These are phyloP conservation scores for Eutrema yunnanense DNA, from an alignment of 345 rosid genomes.

Conservation along the genomic window DNA sequence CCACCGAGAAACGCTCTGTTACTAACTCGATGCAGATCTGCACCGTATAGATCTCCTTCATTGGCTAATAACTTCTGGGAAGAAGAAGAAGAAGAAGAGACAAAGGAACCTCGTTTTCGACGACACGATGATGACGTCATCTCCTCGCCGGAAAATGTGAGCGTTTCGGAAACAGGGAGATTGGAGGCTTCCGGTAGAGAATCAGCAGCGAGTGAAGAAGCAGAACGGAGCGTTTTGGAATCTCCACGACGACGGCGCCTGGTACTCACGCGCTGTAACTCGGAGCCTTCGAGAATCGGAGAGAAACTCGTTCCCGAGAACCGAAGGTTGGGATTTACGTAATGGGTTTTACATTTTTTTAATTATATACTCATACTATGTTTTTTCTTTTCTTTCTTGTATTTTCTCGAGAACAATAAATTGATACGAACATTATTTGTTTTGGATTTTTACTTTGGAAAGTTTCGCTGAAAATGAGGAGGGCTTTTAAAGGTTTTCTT, in stretches of 20 bases:
- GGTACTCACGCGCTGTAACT: constrained; percentile 70
- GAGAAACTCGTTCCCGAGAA: constrained; percentile 51
- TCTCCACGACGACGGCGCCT: constrained; percentile 24
- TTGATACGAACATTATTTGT: constrained; percentile 7
- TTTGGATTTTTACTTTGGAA: background rate
- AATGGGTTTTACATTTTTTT: constrained; percentile 20
- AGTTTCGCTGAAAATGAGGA: constrained; percentile 20
- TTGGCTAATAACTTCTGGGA: constrained; percentile 54
- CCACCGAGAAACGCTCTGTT: constrained; percentile 79
- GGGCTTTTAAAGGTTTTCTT: constrained; percentile 1
- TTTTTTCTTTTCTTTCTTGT: background rate
- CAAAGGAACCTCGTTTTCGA: constrained; percentile 8
- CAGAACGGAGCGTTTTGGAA: constrained; percentile 20
- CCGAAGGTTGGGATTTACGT: constrained; percentile 60
- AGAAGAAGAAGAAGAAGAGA: constrained; percentile 8
- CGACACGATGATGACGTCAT: constrained; percentile 16
- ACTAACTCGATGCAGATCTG: constrained; percentile 80
- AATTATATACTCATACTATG: too few relatives aligned
- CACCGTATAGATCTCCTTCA: constrained; percentile 74
- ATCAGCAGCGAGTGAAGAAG: constrained; percentile 15
- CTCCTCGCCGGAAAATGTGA: constrained; percentile 29
- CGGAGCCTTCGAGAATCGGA: constrained; percentile 76
- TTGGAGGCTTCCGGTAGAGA: constrained; percentile 22
- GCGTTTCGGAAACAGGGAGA: constrained; percentile 30
- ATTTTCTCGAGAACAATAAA: constrained; percentile 4